A percentile compares a stretch with the other conserved stretches of the same genome.
phyloP scores from a whole-genome alignment of 2,329 filamentous ascomycete species.

The Curvularia verruculosa region DNA sequence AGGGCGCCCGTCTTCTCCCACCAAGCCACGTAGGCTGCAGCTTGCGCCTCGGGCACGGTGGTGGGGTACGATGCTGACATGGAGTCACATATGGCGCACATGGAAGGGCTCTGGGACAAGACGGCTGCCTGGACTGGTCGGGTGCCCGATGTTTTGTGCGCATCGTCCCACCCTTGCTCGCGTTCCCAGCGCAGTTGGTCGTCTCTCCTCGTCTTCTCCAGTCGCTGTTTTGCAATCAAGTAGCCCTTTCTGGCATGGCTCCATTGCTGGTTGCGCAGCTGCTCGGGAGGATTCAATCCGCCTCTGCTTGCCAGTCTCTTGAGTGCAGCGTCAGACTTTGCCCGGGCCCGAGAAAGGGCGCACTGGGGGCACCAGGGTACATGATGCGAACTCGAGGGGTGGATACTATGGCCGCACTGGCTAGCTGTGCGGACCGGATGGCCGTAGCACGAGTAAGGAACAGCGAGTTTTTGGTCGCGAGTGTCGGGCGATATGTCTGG shows the following conservation, averaged over 20 bases:
- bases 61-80: constrained; percentile 15
- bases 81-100: constrained; percentile 22
- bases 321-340: constrained; percentile 21
- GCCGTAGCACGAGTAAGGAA: constrained; percentile 8
- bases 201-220: constrained; percentile 17
- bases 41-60: constrained; percentile 8
- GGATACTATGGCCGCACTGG: constrained; percentile 32
- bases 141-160: constrained; percentile 14
- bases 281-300: constrained; percentile 14
- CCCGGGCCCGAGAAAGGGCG: constrained; percentile 17
- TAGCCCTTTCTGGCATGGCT: constrained; percentile 28
- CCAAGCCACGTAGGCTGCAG: constrained; percentile 24
- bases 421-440: constrained; percentile 25
- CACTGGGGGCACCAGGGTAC: constrained; percentile 30
- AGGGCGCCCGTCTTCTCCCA: constrained; percentile 31
- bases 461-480: constrained; percentile 3
- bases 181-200: constrained; percentile 31
- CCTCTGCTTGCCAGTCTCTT: constrained; percentile 22
- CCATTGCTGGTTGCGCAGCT: constrained; percentile 28
- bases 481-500: constrained; percentile 3
- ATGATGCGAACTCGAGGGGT: constrained; percentile 26
- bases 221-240: constrained; percentile 17
- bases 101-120: constrained; percentile 6
- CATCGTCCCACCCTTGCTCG: constrained; percentile 31
- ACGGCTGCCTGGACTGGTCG: constrained; percentile 15